phyloP scores from a whole-genome alignment of 306 rosid species.

The Quercus ilex region DNA sequence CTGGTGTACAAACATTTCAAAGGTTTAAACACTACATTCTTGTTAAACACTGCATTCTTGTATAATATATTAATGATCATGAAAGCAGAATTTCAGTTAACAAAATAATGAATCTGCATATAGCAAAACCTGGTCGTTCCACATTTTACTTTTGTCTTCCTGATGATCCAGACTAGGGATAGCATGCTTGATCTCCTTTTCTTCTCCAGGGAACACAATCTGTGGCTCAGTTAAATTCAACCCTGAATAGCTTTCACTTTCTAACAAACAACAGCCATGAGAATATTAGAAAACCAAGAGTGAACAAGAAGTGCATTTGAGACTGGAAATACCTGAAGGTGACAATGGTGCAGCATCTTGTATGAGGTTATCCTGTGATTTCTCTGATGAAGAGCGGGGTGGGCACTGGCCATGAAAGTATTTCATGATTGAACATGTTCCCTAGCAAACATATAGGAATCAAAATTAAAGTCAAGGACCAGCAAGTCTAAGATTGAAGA shows the following conservation, averaged over 20 bases:
- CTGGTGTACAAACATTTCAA: background rate
- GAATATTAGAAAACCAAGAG: background rate
- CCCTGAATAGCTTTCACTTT: conserved; percentile 43
- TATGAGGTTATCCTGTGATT: conserved; percentile 27
- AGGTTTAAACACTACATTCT: background rate
- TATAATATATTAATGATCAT: background rate
- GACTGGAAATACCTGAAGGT: conserved; percentile 54
- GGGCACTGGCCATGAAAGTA: conserved; percentile 60
- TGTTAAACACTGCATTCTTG: background rate
- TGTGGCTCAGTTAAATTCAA: conserved; percentile 36
- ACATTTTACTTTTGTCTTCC: conserved; percentile 33
- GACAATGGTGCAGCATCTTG: conserved; percentile 51
- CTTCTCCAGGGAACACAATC: conserved; percentile 41
- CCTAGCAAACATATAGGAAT: conserved; percentile 40
- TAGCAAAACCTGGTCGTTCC: conserved; percentile 30
- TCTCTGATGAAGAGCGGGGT: conserved; percentile 39
- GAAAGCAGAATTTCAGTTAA: background rate
- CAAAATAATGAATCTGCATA: conserved; percentile 7
- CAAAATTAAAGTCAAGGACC: conserved; percentile 2
- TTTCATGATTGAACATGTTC: conserved; percentile 73
- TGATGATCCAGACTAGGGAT: conserved; percentile 41
- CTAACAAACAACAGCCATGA: conserved; percentile 35
- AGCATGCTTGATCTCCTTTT: conserved; percentile 24
- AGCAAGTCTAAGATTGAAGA: conserved; percentile 10
- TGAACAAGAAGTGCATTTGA: conserved; percentile 15